phyloP scores from a whole-genome alignment of 768 basidiomycete genomes.

The Termitomyces eurrhizus region DNA sequence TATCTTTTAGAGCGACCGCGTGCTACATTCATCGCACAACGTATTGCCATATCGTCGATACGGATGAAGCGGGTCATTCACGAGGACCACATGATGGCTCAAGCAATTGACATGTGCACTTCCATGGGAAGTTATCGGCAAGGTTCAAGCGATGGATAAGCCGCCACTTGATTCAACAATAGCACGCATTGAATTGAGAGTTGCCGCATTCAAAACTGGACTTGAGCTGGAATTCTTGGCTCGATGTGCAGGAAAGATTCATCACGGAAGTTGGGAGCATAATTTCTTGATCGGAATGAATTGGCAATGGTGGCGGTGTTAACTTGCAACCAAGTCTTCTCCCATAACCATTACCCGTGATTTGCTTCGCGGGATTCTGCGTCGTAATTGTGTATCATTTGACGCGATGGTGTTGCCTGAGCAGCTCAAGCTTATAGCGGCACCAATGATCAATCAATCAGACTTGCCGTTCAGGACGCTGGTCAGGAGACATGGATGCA shows the following conservation, averaged over 20 bases:
- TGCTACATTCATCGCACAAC: not conserved
- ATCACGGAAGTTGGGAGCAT: not conserved
- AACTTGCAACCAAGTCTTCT: not conserved
- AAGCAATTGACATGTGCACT: constrained; percentile 2
- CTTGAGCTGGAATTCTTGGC: not conserved
- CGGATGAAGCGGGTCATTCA: constrained; percentile 1
- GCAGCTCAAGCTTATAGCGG: constrained; percentile 45
- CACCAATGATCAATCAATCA: constrained; percentile 80
- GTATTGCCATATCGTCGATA: not conserved
- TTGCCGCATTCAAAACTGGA: too few relatives aligned
- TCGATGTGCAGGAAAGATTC: not conserved
- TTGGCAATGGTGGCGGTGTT: not conserved
- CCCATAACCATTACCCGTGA: not conserved
- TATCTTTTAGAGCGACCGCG: not conserved
- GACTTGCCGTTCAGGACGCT: constrained; percentile 72
- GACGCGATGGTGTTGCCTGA: constrained; percentile 13
- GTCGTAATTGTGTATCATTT: not conserved
- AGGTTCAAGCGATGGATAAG: constrained; percentile 1
- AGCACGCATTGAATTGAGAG: not conserved
- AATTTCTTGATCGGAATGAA: not conserved
- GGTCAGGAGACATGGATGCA: constrained; percentile 58
- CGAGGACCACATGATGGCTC: not conserved
- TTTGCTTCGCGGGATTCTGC: not conserved
- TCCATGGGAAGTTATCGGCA: not conserved
- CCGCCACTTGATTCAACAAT: not conserved